These are phyloP conservation scores for Quercus tomentella DNA, from an alignment of 331 rosid genomes.

Conservation along the genomic window DNA sequence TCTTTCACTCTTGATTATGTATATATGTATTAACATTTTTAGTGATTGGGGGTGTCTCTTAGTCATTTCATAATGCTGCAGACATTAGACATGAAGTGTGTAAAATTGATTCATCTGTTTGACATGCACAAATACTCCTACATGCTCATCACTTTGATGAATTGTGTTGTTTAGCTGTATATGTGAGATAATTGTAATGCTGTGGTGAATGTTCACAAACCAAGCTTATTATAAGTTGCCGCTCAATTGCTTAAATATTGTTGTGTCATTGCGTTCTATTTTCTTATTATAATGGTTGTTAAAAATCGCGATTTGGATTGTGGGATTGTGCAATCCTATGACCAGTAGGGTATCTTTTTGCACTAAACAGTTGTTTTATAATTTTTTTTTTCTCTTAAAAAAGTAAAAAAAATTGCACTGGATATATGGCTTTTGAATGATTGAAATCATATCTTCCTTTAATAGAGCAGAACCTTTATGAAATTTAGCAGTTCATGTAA, in stretches of 20 bases:
- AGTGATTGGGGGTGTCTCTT: not conserved
- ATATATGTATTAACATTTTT: not conserved
- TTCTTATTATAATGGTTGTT: not conserved
- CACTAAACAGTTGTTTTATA: not conserved
- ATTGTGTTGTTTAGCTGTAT: not conserved
- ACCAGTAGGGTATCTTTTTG: not conserved
- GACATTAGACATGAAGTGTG: not conserved
- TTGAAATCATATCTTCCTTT: not conserved
- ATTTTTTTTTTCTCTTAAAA: not conserved
- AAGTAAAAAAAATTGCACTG: not conserved
- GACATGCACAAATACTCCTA: not conserved
- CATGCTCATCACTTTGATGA: not conserved
- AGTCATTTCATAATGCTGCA: not conserved
- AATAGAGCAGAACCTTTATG: not conserved
- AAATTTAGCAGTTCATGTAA: not conserved
- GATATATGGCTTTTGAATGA: not conserved
- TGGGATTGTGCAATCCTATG: too few relatives aligned
- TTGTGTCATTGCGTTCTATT: not conserved
- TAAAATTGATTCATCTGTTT: not conserved
- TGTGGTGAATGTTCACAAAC: not conserved
- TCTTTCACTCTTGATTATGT: not conserved
- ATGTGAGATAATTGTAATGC: not conserved
- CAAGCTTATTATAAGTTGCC: not conserved
- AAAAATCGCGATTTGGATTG: too few relatives aligned
- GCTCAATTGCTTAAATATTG: not conserved